Conservation (phyloP, 768 basidiomycete species). For the Calocera viscosa region DNA sequence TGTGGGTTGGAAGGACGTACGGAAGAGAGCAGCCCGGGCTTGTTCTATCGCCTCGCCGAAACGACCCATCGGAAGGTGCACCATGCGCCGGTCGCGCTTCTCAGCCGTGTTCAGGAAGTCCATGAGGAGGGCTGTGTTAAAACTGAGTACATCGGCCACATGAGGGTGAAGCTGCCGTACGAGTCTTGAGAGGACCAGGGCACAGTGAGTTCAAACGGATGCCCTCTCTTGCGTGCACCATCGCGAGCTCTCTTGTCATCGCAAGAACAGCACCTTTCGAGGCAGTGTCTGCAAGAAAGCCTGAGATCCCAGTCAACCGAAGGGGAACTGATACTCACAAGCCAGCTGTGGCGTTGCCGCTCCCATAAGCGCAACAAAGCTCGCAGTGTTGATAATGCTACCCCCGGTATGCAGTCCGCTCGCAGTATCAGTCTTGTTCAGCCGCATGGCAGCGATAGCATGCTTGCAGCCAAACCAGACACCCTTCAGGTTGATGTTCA, state of each 20-base stretch:
- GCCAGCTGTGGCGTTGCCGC: slow-evolving; percentile 98
- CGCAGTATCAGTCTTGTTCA: slow-evolving; percentile 70
- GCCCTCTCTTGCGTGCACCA: slow-evolving; percentile 95
- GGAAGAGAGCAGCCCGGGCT: slow-evolving; percentile 83
- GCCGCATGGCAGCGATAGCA: slow-evolving; percentile 90
- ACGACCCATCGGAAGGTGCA: slow-evolving; percentile 90
- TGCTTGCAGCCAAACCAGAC: slow-evolving; percentile 99
- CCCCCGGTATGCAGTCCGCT: slow-evolving; percentile 66
- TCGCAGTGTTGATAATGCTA: slow-evolving; percentile 96
- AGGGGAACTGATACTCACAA: slow-evolving; percentile 42
- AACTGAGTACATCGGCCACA: background rate
- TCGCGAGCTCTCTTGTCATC: slow-evolving; percentile 94
- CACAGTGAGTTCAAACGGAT: slow-evolving; percentile 93
- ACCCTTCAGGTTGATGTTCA: slow-evolving; percentile 92
- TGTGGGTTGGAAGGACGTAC: slow-evolving; percentile 40
- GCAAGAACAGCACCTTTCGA: slow-evolving; percentile 98
- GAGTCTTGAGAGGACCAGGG: slow-evolving; percentile 92
- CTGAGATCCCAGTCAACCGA: slow-evolving; percentile 12
- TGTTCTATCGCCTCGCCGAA: slow-evolving; percentile 96
- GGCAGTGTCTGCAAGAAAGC: slow-evolving; percentile 59
- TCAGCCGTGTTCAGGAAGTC: slow-evolving; percentile 94
- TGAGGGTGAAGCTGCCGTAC: slow-evolving; percentile 35
- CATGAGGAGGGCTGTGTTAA: slow-evolving; percentile 79
- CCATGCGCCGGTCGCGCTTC: slow-evolving; percentile 80
- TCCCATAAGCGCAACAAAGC: slow-evolving; percentile 89